Conservation (phyloP, 768 basidiomycete species). For the Termitomyces titanicus region DNA sequence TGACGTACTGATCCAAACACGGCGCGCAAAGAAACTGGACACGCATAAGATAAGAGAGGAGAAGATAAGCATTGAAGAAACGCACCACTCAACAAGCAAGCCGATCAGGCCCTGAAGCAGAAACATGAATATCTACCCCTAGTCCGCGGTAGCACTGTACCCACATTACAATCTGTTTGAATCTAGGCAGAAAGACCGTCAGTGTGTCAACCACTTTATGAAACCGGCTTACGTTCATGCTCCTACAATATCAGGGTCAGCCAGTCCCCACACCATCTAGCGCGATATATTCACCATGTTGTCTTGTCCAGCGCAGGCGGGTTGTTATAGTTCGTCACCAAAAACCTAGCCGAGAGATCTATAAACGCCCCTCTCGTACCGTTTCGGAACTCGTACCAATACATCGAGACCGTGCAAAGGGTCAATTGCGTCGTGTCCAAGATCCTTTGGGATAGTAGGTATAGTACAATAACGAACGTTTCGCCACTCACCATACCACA, state of each 20-base stretch:
- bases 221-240: constrained; percentile 33
- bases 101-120: constrained; percentile 40
- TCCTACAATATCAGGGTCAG: constrained; percentile 28
- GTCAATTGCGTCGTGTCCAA: constrained; percentile 42
- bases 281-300: constrained; percentile 32
- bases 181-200: constrained; percentile 25
- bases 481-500: constrained; percentile 27
- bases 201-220: constrained; percentile 1
- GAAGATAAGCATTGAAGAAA: neutral
- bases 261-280: neutral
- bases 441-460: constrained; percentile 21
- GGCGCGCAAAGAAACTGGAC: constrained; percentile 47
- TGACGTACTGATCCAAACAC: constrained; percentile 45
- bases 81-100: constrained; percentile 44
- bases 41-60: no score
- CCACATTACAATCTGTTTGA: constrained; percentile 50
- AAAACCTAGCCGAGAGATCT: constrained; percentile 30
- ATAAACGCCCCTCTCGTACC: neutral
- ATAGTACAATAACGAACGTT: neutral
- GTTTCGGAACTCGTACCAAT: constrained; percentile 35
- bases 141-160: no score
- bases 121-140: neutral
- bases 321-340: constrained; percentile 42
- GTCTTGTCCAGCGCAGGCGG: constrained; percentile 30
- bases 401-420: constrained; percentile 42